Conservation (phyloP, 139 green algal genomes). For the Eudorina sp. region DNA sequence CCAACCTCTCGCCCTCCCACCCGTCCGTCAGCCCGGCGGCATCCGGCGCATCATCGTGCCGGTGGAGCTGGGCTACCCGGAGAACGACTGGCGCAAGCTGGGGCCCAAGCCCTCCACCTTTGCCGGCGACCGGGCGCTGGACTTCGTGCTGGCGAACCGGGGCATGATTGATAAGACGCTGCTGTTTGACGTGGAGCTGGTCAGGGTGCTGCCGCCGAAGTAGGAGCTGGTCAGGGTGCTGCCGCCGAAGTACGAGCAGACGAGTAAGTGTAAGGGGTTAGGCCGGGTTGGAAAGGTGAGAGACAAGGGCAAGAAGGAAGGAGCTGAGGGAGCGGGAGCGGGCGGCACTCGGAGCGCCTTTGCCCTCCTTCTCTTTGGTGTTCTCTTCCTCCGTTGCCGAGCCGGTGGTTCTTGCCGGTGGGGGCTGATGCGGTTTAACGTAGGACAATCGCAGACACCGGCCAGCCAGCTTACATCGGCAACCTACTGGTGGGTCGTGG, state of each 20-base stretch:
- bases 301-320: too few species aligned
- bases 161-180: constrained; percentile 93
- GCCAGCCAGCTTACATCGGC: too few species aligned
- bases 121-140: constrained; percentile 81
- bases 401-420: too few species aligned
- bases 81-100: constrained; percentile 72
- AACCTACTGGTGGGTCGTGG: too few species aligned
- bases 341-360: too few species aligned
- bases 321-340: too few species aligned
- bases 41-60: constrained; percentile 89
- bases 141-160: constrained; percentile 91
- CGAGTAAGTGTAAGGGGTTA: too few species aligned
- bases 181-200: constrained; percentile 90
- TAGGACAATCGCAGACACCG: too few species aligned
- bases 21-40: constrained; percentile 66
- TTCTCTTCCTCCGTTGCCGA: too few species aligned
- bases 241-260: constrained; percentile 64
- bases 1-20: neutral
- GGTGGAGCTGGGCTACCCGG: constrained; percentile 86
- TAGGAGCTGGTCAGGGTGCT: constrained; percentile 72
- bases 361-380: too few species aligned
- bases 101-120: constrained; percentile 77
- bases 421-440: too few species aligned
- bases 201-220: constrained; percentile 49
- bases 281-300: too few species aligned